Percentiles rank a stretch among this genome's conserved stretches.
These are phyloP conservation scores for Trichoderma sp. DNA, from an alignment of 2,329 filamentous ascomycete species.

Conservation along the genomic window DNA sequence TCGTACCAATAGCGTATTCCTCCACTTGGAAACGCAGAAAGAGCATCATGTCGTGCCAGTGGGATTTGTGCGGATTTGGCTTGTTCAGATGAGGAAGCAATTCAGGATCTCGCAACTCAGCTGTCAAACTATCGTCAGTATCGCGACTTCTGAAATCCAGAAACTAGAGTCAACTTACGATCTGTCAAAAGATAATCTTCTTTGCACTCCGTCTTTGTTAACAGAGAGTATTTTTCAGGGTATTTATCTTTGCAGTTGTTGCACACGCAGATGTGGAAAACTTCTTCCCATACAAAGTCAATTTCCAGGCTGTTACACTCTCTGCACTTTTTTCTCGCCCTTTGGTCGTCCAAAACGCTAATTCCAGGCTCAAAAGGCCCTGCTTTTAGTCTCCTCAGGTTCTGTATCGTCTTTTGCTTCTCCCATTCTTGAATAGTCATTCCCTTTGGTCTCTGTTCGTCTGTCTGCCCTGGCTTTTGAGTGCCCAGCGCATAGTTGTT, in stretches of 20 bases:
- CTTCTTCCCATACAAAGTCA: conserved; percentile 92
- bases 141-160: neutral
- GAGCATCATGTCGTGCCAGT: conserved; percentile 99
- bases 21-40: conserved; percentile 94
- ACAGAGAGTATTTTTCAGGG: conserved; percentile 89
- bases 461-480: conserved; percentile 43
- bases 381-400: conserved; percentile 71
- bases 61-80: conserved; percentile 93
- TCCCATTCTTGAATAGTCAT: conserved; percentile 96
- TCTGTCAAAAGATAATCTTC: conserved; percentile 96
- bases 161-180: conserved; percentile 55
- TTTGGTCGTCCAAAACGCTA: conserved; percentile 69
- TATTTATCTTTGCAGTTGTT: conserved; percentile 82
- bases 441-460: conserved; percentile 71
- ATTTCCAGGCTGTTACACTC: conserved; percentile 87
- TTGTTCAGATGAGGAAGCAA: conserved; percentile 84
- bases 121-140: conserved; percentile 46
- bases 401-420: conserved; percentile 72
- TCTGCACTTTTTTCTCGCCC: conserved; percentile 72
- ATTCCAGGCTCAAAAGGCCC: conserved; percentile 89
- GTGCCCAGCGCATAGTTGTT: conserved; percentile 73
- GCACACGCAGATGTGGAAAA: conserved; percentile 78
- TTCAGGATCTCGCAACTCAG: conserved; percentile 86
- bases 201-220: conserved; percentile 95
- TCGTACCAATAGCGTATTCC: conserved; percentile 84